A percentile compares a stretch with the other conserved stretches of the same genome.
These are phyloP conservation scores for Populus euphratica DNA, from an alignment of 345 rosid genomes.

Conservation along the genomic window DNA sequence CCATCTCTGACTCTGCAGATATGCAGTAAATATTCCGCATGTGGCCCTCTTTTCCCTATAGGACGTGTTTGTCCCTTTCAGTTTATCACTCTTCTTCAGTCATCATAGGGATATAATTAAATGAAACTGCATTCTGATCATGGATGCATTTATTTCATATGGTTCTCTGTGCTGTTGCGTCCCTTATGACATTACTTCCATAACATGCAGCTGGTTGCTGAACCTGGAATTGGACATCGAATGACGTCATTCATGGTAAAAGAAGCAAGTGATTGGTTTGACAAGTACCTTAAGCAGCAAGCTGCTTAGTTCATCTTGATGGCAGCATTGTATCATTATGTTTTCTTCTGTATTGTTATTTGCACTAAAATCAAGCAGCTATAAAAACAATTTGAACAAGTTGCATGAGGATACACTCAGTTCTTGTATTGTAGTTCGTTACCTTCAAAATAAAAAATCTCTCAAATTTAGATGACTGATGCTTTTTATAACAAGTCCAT, in stretches of 20 bases:
- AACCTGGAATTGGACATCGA: slow-evolving; percentile 68
- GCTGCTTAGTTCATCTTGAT: background rate
- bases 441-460: background rate
- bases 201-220: slow-evolving; percentile 47
- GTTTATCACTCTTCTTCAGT: background rate
- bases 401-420: background rate
- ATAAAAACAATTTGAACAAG: background rate
- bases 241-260: slow-evolving; percentile 69
- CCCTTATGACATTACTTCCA: background rate
- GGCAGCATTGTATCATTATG: background rate
- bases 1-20: background rate
- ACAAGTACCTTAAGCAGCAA: slow-evolving; percentile 47
- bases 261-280: slow-evolving; percentile 76
- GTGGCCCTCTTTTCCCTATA: background rate
- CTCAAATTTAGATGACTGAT: background rate
- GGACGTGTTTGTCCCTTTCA: background rate
- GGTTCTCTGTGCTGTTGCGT: background rate
- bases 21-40: background rate
- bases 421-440: background rate
- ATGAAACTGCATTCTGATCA: background rate
- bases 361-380: background rate
- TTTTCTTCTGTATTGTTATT: background rate
- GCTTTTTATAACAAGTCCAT: background rate
- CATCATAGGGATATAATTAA: background rate
- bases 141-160: background rate